Base-by-base conservation (phyloP, 345 rosid species). In the Bretschneidera sinensis region DNA sequence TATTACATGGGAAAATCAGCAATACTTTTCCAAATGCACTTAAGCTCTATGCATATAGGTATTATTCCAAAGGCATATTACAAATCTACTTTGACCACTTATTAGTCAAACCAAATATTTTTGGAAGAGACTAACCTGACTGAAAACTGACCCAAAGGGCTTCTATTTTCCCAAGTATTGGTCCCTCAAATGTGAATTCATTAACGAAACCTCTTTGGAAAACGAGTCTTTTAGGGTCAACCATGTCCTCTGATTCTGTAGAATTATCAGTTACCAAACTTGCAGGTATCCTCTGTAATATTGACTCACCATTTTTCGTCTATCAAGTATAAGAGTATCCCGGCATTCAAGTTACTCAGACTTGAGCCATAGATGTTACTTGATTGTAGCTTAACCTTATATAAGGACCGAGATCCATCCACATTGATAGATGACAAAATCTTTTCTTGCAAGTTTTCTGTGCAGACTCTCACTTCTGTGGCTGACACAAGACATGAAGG, bases 71-170 rank as follows among this genome's bases (percentile, higher is more conserved):
- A 1, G 24, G 48, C 14, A 21, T n/a, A 6, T 43, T 47, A 0
- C 15, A 55, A 48, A 24, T 15, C 25, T 54, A 20, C 24, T 9
- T 7, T 20, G 54, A 0, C 25, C 7, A 21, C 21, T 2, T 48
- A 51, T 21, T 20, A 17, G 24, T 23, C 15, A 24, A n/a, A 39
- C 1, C 22, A 39, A 1, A 39, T 39, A 28, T 39, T 39, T 39
- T 14, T 24, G 10, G 34, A 62, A 53, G 47, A 60, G 49, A 62
- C 90, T 60, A 65, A 92, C 98, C 96, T 79, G 97, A 82, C 66
- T 85, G 89, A 48, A 84, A 61, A 68, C 98, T 54, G 60, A 87
- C 69, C 98, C 98, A 92, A 59, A 92, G 63, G 66, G 95, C 91
- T 78, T 70, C 78, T 70, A 87, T 67, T 55, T 66, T 69, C 33